Percentiles rank a stretch among this genome's conserved stretches.
Evolutionary conservation across 2,329 filamentous ascomycete species (phyloP).

Genomic region (Bipolaris oryzae): DNA sequence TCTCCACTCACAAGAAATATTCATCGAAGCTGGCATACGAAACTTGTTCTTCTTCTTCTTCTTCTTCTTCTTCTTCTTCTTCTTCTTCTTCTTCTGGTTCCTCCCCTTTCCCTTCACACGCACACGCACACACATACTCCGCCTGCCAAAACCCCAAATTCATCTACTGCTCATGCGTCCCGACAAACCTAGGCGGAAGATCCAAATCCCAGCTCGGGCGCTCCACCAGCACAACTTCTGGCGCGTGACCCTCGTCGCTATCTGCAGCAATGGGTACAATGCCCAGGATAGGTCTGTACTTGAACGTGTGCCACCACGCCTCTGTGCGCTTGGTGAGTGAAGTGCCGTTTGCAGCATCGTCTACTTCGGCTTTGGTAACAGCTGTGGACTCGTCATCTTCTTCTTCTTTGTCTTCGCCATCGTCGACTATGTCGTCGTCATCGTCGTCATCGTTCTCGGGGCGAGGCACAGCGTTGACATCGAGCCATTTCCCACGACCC

Average conservation of each 20-base stretch:
- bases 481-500: conserved; percentile 33
- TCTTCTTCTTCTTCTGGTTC: too few species aligned
- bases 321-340: conserved; percentile 22
- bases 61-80: too few species aligned
- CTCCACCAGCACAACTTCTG: conserved; percentile 89
- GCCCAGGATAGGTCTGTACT: conserved; percentile 92
- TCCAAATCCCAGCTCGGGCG: conserved; percentile 83
- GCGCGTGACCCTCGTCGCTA: conserved; percentile 47
- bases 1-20: too few species aligned
- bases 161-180: conserved; percentile 46
- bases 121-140: too few species aligned
- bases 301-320: conserved; percentile 80
- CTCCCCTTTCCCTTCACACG: too few species aligned
- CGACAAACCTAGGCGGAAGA: conserved; percentile 68
- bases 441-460: conserved; percentile 32
- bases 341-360: conserved; percentile 15
- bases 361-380: conserved; percentile 19
- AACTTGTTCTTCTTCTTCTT: too few species aligned
- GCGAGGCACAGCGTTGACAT: conserved; percentile 32
- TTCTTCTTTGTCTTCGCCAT: not conserved
- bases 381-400: conserved; percentile 17
- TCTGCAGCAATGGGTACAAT: conserved; percentile 60
- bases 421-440: not conserved
- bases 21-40: too few species aligned
- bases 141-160: not conserved